Percentiles rank a stretch among this genome's conserved stretches.
Conservation (phyloP, 2,329 filamentous ascomycete species). For the Elsinoe arachidis region DNA sequence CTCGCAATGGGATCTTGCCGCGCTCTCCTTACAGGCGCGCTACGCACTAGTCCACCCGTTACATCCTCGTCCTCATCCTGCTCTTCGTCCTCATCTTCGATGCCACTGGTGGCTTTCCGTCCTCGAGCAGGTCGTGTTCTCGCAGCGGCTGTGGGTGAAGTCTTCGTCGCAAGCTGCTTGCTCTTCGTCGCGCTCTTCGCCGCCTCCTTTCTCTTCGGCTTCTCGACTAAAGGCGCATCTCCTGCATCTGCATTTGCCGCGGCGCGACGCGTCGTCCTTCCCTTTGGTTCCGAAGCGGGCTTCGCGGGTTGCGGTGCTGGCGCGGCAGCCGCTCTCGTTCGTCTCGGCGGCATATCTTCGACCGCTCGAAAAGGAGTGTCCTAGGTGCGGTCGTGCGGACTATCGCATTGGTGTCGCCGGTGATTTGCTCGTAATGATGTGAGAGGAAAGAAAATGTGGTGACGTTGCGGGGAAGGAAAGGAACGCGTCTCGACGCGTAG, state of each 20-base stretch:
- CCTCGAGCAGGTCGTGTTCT: too few relatives aligned
- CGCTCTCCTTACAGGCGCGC: not conserved
- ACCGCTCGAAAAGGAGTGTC: not conserved
- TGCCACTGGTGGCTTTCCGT: too few relatives aligned
- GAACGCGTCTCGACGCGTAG: slow-evolving; percentile 7
- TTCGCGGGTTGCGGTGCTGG: not conserved
- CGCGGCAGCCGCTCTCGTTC: not conserved
- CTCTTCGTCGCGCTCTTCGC: not conserved
- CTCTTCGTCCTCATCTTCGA: too few relatives aligned
- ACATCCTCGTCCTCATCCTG: not conserved
- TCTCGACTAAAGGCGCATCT: not conserved
- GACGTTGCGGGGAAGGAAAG: slow-evolving; percentile 2
- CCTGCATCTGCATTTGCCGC: not conserved
- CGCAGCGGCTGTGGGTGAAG: too few relatives aligned
- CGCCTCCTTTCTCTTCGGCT: not conserved
- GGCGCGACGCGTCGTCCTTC: not conserved
- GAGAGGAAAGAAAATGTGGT: not conserved
- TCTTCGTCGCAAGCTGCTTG: too few relatives aligned
- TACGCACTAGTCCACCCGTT: not conserved
- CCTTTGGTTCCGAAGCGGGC: too few relatives aligned
- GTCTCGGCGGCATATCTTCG: slow-evolving; percentile 2
- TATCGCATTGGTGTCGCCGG: not conserved
- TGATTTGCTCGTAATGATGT: not conserved
- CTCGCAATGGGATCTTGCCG: not conserved
- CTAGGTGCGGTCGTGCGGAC: not conserved